Conservation (phyloP, 1,139 yeast species). For the Groenewaldozyma sp. region DNA sequence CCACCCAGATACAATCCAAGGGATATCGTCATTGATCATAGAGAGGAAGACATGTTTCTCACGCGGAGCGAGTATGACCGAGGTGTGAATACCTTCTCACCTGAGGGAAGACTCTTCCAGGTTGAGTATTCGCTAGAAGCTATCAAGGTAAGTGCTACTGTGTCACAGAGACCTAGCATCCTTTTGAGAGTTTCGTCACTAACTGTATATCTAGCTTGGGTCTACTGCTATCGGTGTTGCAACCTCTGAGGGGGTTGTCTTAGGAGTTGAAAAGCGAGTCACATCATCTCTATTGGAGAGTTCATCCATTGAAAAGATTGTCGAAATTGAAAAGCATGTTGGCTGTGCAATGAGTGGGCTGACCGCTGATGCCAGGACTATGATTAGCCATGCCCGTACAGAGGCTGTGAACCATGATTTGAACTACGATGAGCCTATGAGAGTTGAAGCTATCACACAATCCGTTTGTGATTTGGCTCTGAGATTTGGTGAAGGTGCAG, state of each 20-base stretch:
- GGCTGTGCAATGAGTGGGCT: constrained; percentile 99
- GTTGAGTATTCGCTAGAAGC: constrained; percentile 98
- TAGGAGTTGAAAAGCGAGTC: constrained; percentile 96
- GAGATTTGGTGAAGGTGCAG: constrained; percentile 97
- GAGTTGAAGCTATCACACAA: constrained; percentile 90
- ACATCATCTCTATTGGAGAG: constrained; percentile 87
- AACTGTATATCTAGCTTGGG: constrained; percentile 40
- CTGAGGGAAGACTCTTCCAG: constrained; percentile 97
- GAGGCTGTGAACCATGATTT: constrained; percentile 75
- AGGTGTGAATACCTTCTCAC: constrained; percentile 97
- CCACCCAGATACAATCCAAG: neutral
- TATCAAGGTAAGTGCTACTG: constrained; percentile 54
- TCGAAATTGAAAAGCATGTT: constrained; percentile 86
- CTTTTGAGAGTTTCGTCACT: too few relatives aligned
- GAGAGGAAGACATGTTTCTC: constrained; percentile 56
- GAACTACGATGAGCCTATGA: constrained; percentile 86
- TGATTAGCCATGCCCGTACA: constrained; percentile 97
- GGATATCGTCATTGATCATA: too few relatives aligned
- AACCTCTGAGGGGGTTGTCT: constrained; percentile 92
- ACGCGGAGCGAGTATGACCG: constrained; percentile 99
- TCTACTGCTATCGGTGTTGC: constrained; percentile 97
- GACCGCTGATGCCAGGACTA: constrained; percentile 96
- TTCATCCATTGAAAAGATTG: constrained; percentile 89
- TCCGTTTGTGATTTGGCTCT: constrained; percentile 95
- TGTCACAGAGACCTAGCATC: too few relatives aligned